Base-by-base conservation (phyloP, 192 early-diverging fungal genomes). In the Borealophlyctis nickersoniae region DNA sequence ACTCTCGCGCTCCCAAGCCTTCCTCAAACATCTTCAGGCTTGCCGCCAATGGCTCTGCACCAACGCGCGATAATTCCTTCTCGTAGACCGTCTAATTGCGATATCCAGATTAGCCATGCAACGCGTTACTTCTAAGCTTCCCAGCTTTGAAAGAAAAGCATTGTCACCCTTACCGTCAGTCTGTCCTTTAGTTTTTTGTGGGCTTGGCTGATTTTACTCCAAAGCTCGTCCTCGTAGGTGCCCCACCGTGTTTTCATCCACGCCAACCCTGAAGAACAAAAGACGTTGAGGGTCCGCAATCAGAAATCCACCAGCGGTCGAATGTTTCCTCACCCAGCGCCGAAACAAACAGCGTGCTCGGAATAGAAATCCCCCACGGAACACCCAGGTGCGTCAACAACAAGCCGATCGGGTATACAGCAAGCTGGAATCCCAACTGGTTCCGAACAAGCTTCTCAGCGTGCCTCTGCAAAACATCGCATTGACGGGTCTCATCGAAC, bases 51-150 rank as follows among this genome's bases (percentile, higher is more conserved):
- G 76, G 76, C 49, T 63, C 66, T 4, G 69, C 61, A 7, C 67
- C 72, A n/a, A 71, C 72, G 11, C 66, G 55, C 11, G 56, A 64
- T 49, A 78, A 74, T 36, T 78, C 72, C n/a, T 65, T 45, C 27
- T 67, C 59, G 39, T 78, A 78, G 16, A 65, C 45, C 7, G 62
- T 45, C 74, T 76, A 51, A 35, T 1, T 19, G 35, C 54, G 16
- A 1, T 0, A 16, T 3, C 55, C 2, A n/a, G 11, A n/a, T 48
- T 48, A 9, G 45, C 45, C 45, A 48, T 48, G 45, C 9, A 23
- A 9, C 14, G 9, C 52, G 52, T 53, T 7, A 53, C 5, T 23
- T 53, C 9, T 9, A 27, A 53, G 39, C 23, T 60, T n/a, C 11
- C 22, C 19, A 11, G n/a, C 13, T 13, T 13, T 48, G 13, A 48